A percentile compares a stretch with the other conserved stretches of the same genome.
Conservation (phyloP, 306 rosid genomes). For the Dryas alaskensis region DNA sequence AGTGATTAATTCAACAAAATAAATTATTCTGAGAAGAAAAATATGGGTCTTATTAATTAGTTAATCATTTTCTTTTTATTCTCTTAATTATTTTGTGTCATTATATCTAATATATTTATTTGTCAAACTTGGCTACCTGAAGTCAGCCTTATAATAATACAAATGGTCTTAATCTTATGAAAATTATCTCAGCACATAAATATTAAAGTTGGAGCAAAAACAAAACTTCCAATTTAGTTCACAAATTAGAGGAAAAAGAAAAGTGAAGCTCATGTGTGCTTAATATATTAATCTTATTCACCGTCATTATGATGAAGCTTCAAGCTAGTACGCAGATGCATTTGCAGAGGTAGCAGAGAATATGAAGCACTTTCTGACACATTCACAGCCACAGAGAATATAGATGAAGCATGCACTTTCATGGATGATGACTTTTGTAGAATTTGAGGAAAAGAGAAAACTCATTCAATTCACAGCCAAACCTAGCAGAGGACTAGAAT, state of each 20-base stretch:
- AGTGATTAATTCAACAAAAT: no score
- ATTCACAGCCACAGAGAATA: neutral
- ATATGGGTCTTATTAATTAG: no score
- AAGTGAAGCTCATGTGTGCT: neutral
- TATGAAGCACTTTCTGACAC: conserved; percentile 18
- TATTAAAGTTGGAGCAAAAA: neutral
- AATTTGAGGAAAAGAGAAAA: neutral
- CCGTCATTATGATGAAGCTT: conserved; percentile 3
- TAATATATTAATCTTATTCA: neutral
- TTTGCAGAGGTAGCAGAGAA: conserved; percentile 4
- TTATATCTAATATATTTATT: no score
- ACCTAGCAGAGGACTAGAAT: neutral
- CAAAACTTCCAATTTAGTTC: neutral
- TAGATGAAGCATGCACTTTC: neutral
- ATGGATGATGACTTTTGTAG: neutral
- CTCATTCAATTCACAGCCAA: neutral
- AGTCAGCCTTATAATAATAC: no score
- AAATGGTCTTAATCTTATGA: neutral
- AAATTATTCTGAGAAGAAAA: no score
- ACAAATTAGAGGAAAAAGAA: conserved; percentile 1
- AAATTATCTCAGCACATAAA: neutral
- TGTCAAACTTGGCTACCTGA: no score
- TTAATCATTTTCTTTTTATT: no score
- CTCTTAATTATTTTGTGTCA: no score
- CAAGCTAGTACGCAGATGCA: neutral